Percentiles rank a stretch among this genome's conserved stretches.
These are phyloP conservation scores for Aureobasidium lini DNA, from an alignment of 2,329 filamentous ascomycete species.

Conservation along the genomic window DNA sequence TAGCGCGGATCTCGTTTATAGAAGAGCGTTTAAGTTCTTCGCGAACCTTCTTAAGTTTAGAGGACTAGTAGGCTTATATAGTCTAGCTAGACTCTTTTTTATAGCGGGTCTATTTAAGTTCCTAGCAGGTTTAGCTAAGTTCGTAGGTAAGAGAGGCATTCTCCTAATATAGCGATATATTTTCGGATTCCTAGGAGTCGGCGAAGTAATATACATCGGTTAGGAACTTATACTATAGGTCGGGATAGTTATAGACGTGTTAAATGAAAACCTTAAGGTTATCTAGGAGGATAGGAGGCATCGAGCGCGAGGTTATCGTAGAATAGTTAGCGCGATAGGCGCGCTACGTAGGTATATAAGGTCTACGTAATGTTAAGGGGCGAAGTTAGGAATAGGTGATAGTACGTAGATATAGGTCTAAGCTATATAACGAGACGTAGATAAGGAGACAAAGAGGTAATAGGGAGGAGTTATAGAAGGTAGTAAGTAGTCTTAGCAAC, in stretches of 20 bases:
- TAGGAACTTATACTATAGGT: not conserved
- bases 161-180: not conserved
- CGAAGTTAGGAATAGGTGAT: no score
- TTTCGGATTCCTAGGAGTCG: not conserved
- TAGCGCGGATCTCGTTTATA: not conserved
- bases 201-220: not conserved
- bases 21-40: not conserved
- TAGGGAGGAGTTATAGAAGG: no score
- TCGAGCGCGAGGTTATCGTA: not conserved
- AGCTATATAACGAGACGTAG: no score
- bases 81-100: not conserved
- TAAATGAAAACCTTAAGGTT: not conserved
- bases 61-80: not conserved
- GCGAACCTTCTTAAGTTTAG: not conserved
- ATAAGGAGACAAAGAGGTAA: no score
- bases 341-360: not conserved
- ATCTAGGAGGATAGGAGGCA: not conserved
- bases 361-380: not conserved
- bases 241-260: not conserved
- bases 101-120: not conserved
- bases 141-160: not conserved
- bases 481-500: no score
- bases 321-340: not conserved
- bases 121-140: not conserved
- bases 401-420: no score